phyloP scores from a whole-genome alignment of 768 basidiomycete genomes.

The Scleroderma bovista region DNA sequence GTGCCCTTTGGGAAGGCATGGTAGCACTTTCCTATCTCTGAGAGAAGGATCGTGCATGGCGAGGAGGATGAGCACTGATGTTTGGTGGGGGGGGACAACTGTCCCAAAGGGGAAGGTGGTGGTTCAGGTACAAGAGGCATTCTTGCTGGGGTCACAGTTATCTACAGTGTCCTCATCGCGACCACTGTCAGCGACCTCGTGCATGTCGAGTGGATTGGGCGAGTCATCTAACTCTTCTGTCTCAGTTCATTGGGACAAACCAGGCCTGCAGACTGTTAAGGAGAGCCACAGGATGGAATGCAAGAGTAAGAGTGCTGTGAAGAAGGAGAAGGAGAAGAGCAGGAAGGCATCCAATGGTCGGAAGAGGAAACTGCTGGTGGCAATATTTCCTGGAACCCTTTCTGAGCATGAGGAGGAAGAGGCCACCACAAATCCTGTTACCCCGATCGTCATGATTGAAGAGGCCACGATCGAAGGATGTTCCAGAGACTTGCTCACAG shows the following conservation, averaged over 20 bases:
- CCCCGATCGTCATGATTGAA: slow-evolving; percentile 39
- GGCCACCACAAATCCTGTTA: neutral
- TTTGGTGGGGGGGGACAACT: no score
- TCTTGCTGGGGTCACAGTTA: slow-evolving; percentile 35
- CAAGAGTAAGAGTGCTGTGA: slow-evolving; percentile 31
- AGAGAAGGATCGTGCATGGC: no score
- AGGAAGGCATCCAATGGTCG: slow-evolving; percentile 45
- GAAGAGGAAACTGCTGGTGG: slow-evolving; percentile 47
- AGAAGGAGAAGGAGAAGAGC: slow-evolving; percentile 33
- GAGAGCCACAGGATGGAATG: slow-evolving; percentile 39
- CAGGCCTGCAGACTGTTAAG: slow-evolving; percentile 41
- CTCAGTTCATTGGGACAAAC: slow-evolving; percentile 46
- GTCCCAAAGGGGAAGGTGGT: no score
- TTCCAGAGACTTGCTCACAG: slow-evolving; percentile 10
- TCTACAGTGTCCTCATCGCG: slow-evolving; percentile 42
- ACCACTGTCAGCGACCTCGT: slow-evolving; percentile 40
- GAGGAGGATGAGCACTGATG: no score
- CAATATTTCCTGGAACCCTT: slow-evolving; percentile 50
- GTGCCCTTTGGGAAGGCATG: no score
- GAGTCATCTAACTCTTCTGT: slow-evolving; percentile 38
- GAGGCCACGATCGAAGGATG: slow-evolving; percentile 53
- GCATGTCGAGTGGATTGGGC: slow-evolving; percentile 35
- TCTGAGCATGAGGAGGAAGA: slow-evolving; percentile 15
- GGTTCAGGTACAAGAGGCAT: no score
- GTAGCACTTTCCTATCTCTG: no score